Conservation (phyloP, 2,329 filamentous ascomycete species). For the Ophiocordyceps sinensis region DNA sequence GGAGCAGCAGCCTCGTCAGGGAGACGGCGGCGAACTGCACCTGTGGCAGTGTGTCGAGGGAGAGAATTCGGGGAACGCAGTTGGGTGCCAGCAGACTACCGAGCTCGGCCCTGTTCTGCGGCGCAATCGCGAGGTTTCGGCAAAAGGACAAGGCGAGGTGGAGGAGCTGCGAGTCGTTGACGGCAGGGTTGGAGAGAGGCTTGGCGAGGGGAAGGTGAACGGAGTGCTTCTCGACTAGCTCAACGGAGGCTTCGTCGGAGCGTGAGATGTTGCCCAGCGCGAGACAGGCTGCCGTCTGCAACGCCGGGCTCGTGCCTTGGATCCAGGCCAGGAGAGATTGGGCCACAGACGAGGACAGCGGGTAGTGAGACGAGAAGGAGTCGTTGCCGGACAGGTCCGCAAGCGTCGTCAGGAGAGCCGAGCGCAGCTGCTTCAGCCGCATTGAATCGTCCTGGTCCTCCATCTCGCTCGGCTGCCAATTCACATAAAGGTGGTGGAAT, state of each 20-base stretch:
- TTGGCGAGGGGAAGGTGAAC: conserved; percentile 29
- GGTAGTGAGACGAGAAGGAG: conserved; percentile 26
- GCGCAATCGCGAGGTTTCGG: conserved; percentile 48
- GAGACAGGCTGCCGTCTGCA: conserved; percentile 45
- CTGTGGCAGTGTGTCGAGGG: conserved; percentile 34
- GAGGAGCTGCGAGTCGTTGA: conserved; percentile 34
- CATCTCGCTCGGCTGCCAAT: conserved; percentile 21
- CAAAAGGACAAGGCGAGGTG: conserved; percentile 45
- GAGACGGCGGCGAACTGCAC: conserved; percentile 47
- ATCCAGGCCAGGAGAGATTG: conserved; percentile 34
- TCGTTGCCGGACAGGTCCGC: conserved; percentile 38
- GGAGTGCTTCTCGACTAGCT: conserved; percentile 29
- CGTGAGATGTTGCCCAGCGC: conserved; percentile 47
- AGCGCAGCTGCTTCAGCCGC: conserved; percentile 33
- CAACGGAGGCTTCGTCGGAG: conserved; percentile 36
- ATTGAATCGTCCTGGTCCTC: conserved; percentile 29
- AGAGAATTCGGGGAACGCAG: conserved; percentile 39
- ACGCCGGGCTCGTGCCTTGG: conserved; percentile 19
- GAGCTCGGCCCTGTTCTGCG: conserved; percentile 36
- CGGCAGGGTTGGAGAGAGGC: conserved; percentile 25
- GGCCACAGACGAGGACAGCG: conserved; percentile 26
- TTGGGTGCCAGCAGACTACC: conserved; percentile 29
- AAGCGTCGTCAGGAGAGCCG: conserved; percentile 33
- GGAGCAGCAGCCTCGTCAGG: conserved; percentile 40
- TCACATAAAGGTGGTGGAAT: conserved; percentile 32